Base-by-base conservation (phyloP, 2,329 filamentous ascomycete species). In the Coniochaeta sp. region DNA sequence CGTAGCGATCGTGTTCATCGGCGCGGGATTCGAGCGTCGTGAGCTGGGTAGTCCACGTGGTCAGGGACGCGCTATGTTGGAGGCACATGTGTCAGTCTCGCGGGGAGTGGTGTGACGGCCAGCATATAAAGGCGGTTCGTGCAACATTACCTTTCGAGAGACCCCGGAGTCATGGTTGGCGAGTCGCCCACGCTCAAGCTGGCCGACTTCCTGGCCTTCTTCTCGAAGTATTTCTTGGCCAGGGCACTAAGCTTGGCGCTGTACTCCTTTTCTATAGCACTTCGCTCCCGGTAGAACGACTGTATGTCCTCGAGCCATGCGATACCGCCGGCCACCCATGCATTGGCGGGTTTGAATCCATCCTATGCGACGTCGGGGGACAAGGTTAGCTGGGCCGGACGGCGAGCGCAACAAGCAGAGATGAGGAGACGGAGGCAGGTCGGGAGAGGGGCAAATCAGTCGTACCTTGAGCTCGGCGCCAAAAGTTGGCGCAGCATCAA, bases 251-350 rank as follows among this genome's bases (percentile, higher is more conserved):
- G 83, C 71, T 92, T 97, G 57, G 86, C 80, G 62, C 89, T 87
- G 69, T 99, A 97, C 68, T 99, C 95, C 72, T 96, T 96, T 73
- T 99, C 94, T 67, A 99, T 96, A 31, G 76, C 83, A 65, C 90
- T 89, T 53, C 95, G 83, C 71, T 99, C 94, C 57, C 94, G 89
- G 76, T 97, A 99, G 75, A 97, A 99, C 65, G 89, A 85, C 69
- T 99, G 90, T 57, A 99, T 89, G 63, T 99, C 94, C 63, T 96
- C 92, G 54, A 99, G 84, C 92, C 92, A 99, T 58, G 82, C 77
- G 67, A 99, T 95, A 57, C 92, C 91, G 67, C 89, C 85, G 57
- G 83, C 78, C 52, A 95, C 89, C 94, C 94, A 99, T 62, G 80
- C 83, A 72, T 91, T 96, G 67, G 95, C 91, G 16, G 90, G 83